These are phyloP conservation scores for Carnegiea gigantea DNA, from an alignment of 179 eudicot genomes.

Conservation along the genomic window DNA sequence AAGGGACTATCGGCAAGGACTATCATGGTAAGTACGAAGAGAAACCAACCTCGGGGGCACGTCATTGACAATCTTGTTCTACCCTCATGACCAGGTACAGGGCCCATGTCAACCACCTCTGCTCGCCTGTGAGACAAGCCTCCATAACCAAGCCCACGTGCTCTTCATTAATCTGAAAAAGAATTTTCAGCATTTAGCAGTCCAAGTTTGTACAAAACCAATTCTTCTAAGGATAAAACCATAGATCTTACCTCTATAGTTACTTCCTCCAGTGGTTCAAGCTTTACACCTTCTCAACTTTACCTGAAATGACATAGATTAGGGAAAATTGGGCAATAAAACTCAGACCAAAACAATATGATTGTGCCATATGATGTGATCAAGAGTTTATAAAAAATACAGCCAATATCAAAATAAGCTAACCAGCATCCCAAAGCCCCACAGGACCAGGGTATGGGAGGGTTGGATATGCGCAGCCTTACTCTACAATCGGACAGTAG, in stretches of 20 bases:
- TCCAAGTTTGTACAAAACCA: background rate
- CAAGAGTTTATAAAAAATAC: background rate
- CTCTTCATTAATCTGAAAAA: constrained; percentile 79
- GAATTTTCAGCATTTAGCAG: background rate
- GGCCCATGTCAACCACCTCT: constrained; percentile 90
- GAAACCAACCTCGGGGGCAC: constrained; percentile 83
- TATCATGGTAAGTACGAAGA: background rate
- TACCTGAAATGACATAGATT: constrained; percentile 58
- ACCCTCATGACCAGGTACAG: constrained; percentile 85
- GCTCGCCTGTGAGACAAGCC: constrained; percentile 95
- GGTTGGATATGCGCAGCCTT: background rate
- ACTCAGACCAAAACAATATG: background rate
- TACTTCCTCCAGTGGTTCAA: constrained; percentile 98
- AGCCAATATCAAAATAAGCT: background rate
- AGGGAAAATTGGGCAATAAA: background rate
- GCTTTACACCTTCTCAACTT: constrained; percentile 67
- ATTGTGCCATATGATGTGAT: background rate
- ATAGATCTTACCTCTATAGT: constrained; percentile 71
- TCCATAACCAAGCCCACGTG: constrained; percentile 94
- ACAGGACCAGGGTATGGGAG: background rate
- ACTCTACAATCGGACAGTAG: no score
- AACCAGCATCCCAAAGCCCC: background rate
- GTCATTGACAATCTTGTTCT: constrained; percentile 82
- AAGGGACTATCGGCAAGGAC: background rate
- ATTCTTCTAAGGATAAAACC: background rate